phyloP scores from a whole-genome alignment of 2,329 filamentous ascomycete species.

The Ophiosphaerella korrae region DNA sequence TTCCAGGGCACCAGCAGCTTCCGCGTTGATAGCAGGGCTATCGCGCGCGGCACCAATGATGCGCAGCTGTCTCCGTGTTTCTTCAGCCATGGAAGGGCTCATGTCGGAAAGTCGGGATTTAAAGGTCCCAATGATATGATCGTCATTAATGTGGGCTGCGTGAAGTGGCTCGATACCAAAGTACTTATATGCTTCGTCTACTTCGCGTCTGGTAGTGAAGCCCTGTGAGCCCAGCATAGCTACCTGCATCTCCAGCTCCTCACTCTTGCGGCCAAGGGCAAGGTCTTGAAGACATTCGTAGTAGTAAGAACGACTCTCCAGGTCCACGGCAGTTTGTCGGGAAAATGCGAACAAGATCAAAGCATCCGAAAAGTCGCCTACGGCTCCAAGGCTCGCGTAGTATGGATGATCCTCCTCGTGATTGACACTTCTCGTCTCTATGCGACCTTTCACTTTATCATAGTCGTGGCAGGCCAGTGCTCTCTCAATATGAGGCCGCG shows the following conservation, averaged over 20 bases:
- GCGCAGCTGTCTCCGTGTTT: constrained; percentile 61
- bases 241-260: constrained; percentile 63
- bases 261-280: constrained; percentile 60
- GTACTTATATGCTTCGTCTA: constrained; percentile 63
- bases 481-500: constrained; percentile 48
- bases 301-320: constrained; percentile 62
- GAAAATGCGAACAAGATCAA: constrained; percentile 68
- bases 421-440: constrained; percentile 31
- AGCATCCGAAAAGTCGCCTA: constrained; percentile 66
- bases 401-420: constrained; percentile 49
- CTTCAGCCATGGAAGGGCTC: constrained; percentile 59
- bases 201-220: constrained; percentile 61
- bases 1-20: constrained; percentile 63
- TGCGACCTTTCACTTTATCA: constrained; percentile 32
- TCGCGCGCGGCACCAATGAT: constrained; percentile 64
- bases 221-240: constrained; percentile 64
- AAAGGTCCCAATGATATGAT: constrained; percentile 66
- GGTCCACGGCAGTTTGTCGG: constrained; percentile 63
- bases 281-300: constrained; percentile 69
- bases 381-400: constrained; percentile 67
- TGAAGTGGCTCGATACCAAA: constrained; percentile 59
- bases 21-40: constrained; percentile 63
- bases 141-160: constrained; percentile 55
- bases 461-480: constrained; percentile 46
- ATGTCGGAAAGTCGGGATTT: constrained; percentile 62